Conservation (phyloP, 495 filamentous ascomycete species). For the Zalerion maritima region DNA sequence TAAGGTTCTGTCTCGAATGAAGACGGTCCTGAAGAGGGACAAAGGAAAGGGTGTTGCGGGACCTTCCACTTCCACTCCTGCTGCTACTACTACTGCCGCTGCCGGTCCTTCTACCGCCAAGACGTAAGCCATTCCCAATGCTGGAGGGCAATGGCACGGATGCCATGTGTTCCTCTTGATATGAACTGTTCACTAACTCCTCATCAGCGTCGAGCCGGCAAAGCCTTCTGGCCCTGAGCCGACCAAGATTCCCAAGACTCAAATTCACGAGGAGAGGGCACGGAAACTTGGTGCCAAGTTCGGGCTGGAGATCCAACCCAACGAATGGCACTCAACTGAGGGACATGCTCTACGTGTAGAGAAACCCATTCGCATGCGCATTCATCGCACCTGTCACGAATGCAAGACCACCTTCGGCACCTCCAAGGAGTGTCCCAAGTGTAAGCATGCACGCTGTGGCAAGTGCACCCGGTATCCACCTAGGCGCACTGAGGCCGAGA, state of each 20-base stretch:
- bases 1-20: conserved; percentile 49
- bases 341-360: conserved; percentile 56
- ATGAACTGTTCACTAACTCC: not conserved
- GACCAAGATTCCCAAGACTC: conserved; percentile 27
- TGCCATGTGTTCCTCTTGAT: no score
- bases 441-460: conserved; percentile 64
- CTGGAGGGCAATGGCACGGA: no score
- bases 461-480: conserved; percentile 60
- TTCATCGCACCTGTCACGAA: conserved; percentile 68
- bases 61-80: conserved; percentile 12
- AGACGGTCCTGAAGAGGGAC: conserved; percentile 43
- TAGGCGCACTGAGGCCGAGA: conserved; percentile 36
- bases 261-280: conserved; percentile 52
- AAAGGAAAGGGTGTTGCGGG: conserved; percentile 27
- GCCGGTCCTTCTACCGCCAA: conserved; percentile 8
- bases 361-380: conserved; percentile 82
- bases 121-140: conserved; percentile 8
- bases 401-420: conserved; percentile 60
- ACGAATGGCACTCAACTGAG: conserved; percentile 48
- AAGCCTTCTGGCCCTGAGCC: conserved; percentile 8
- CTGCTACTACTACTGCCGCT: conserved; percentile 11
- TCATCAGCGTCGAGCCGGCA: conserved; percentile 2
- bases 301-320: conserved; percentile 52
- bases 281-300: conserved; percentile 61
- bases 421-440: conserved; percentile 55